Base-by-base conservation (phyloP, 2,329 filamentous ascomycete genomes). In the Lithohypha guttulata region DNA sequence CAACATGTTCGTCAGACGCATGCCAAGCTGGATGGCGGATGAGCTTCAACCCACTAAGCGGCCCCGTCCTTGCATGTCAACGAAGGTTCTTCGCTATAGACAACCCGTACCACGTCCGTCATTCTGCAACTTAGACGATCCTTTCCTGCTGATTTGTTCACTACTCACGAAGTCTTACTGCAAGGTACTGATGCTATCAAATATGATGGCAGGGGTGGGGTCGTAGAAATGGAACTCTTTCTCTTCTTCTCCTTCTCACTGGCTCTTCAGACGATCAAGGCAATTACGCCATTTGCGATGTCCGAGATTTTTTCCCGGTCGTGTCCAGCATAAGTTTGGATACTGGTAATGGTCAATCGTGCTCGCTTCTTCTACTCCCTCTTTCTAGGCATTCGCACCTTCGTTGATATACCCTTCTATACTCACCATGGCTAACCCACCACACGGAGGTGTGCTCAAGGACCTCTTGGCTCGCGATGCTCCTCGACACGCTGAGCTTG, bases 391-490 rank as follows among this genome's bases (percentile, higher is more conserved):
- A 20, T n/a, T 6, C 18, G 29, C 21, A 35, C 28, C 22, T 34
- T 30, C 15, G 22, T 3, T n/a, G 17, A 15, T 29, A 30, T 9
- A n/a, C 17, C 13, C 6, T 14, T n/a, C 17, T 10, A 18, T 17
- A 18, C 14, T 29, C 21, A 27, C n/a, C 14, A 70, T 69, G 64
- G 67, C 69, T 51, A 70, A 70, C 53, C 50, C 61, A 55, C 83
- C 84, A 51, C 82, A 91, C 60, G 89, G 89, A 68, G 91, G 91
- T 59, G 72, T 89, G 72, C 84, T 98, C 59, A 96, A 96, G 81
- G 91, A 98, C 73, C 77, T 98, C 60, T 75, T 96, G 54, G 87
- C 86, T 51, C 82, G 91, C 67, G 91, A 98, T 75, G 75, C 79
- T 48, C 83, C 84, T 52, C 79, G 82, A 58, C 81, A 91, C 51